Evolutionary conservation across 2,329 filamentous ascomycete species (phyloP).

Genomic region (Xylariales sp.): DNA sequence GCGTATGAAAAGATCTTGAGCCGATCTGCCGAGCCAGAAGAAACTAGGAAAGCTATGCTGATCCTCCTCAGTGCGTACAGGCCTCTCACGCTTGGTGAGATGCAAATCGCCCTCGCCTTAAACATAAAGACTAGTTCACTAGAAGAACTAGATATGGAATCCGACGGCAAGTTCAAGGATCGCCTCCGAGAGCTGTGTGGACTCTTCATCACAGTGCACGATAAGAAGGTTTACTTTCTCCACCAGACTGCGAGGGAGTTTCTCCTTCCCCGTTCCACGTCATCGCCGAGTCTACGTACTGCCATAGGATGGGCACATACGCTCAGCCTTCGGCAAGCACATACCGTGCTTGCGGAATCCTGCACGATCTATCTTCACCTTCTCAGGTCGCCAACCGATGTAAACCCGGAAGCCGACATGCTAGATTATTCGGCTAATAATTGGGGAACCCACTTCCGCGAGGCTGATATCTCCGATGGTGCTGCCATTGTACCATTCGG

Average conservation of each 20-base stretch:
- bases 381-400: background rate
- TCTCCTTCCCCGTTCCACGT: background rate
- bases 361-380: background rate
- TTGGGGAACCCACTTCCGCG: background rate
- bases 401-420: background rate
- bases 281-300: background rate
- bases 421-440: background rate
- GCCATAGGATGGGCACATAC: constrained; percentile 4
- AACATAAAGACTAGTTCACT: background rate
- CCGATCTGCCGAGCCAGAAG: background rate
- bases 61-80: constrained; percentile 11
- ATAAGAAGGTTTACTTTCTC: constrained; percentile 10
- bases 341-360: constrained; percentile 10
- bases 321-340: constrained; percentile 3
- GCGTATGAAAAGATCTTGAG: constrained; percentile 13
- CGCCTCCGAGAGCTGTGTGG: constrained; percentile 11
- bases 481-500: background rate
- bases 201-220: constrained; percentile 1
- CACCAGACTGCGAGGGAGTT: constrained; percentile 22
- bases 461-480: constrained; percentile 1
- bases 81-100: constrained; percentile 7
- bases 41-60: background rate
- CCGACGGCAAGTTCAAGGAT: background rate
- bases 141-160: background rate
- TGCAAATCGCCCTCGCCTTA: constrained; percentile 7